phyloP scores from a whole-genome alignment of 768 basidiomycete genomes.

The Lentinus tigrinus region DNA sequence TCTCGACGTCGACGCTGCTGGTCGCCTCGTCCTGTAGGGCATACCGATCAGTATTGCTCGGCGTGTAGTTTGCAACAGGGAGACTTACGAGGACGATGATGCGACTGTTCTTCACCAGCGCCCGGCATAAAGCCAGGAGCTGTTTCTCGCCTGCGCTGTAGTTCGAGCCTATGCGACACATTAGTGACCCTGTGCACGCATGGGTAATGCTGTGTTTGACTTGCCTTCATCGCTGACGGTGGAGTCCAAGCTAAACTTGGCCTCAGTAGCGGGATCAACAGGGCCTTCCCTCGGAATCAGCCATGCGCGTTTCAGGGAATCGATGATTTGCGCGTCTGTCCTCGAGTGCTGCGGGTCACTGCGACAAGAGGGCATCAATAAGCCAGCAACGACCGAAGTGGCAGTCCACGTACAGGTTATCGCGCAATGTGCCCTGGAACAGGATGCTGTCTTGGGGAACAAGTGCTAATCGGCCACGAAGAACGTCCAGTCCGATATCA shows the following conservation, averaged over 20 bases:
- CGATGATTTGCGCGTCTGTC: conserved; percentile 51
- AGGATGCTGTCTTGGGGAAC: conserved; percentile 75
- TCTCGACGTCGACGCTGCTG: conserved; percentile 82
- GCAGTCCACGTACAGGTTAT: conserved; percentile 53
- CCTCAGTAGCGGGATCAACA: conserved; percentile 44
- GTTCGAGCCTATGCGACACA: conserved; percentile 35
- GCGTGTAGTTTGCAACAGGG: conserved; percentile 23
- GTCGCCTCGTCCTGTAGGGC: conserved; percentile 74
- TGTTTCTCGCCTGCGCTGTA: conserved; percentile 81
- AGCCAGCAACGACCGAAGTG: not conserved
- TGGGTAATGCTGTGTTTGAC: not conserved
- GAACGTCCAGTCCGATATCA: conserved; percentile 52
- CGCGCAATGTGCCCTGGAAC: conserved; percentile 75
- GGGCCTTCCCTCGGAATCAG: conserved; percentile 53
- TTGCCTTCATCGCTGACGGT: conserved; percentile 62
- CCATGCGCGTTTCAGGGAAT: conserved; percentile 58
- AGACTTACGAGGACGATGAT: conserved; percentile 65
- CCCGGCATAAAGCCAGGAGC: conserved; percentile 79
- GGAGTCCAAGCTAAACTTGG: conserved; percentile 67
- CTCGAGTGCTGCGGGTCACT: conserved; percentile 53
- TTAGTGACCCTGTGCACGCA: not conserved
- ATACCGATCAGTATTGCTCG: not conserved
- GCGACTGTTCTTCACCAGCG: conserved; percentile 66
- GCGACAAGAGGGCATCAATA: conserved; percentile 63
- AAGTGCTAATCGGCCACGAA: conserved; percentile 55